Conservation (phyloP, 306 rosid species). For the Dicorynia guianensis region DNA sequence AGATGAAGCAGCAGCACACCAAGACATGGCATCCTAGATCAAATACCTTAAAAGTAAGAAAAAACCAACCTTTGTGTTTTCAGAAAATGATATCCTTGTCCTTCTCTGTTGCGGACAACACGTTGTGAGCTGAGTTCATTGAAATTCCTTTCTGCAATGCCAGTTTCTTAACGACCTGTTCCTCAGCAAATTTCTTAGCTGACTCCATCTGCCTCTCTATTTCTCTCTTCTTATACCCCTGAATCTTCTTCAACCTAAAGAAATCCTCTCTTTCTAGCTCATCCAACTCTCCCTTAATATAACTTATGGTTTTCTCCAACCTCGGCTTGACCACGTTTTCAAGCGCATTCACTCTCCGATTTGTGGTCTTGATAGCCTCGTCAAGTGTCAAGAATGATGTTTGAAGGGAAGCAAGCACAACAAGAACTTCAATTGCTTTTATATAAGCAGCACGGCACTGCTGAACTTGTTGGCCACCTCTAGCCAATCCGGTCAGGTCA, state of each 20-base stretch:
- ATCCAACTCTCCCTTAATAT: constrained; percentile 91
- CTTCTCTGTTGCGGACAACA: constrained; percentile 64
- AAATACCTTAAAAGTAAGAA: constrained; percentile 29
- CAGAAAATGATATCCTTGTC: constrained; percentile 88
- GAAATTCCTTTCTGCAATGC: constrained; percentile 69
- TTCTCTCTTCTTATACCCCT: constrained; percentile 86
- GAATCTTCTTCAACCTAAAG: constrained; percentile 95
- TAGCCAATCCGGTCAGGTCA: constrained; percentile 92
- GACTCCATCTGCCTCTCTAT: constrained; percentile 67
- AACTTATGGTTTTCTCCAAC: constrained; percentile 83
- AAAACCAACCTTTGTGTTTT: constrained; percentile 40
- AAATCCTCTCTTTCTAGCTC: constrained; percentile 97
- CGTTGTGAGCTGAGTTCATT: constrained; percentile 56
- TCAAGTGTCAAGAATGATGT: constrained; percentile 94
- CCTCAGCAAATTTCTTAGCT: constrained; percentile 61
- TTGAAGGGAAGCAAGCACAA: constrained; percentile 96
- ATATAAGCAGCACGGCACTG: constrained; percentile 85
- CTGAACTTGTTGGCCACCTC: constrained; percentile 96
- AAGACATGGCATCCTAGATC: constrained; percentile 27
- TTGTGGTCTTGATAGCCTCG: constrained; percentile 90
- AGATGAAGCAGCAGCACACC: constrained; percentile 21
- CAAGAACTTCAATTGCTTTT: constrained; percentile 91
- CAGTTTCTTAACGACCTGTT: constrained; percentile 60
- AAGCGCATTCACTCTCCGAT: constrained; percentile 91
- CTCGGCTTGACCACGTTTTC: constrained; percentile 93